A percentile compares a stretch with the other conserved stretches of the same genome.
Evolutionary conservation across 1,139 yeast genomes (phyloP).

Genomic region (Taphrina betulina): DNA sequence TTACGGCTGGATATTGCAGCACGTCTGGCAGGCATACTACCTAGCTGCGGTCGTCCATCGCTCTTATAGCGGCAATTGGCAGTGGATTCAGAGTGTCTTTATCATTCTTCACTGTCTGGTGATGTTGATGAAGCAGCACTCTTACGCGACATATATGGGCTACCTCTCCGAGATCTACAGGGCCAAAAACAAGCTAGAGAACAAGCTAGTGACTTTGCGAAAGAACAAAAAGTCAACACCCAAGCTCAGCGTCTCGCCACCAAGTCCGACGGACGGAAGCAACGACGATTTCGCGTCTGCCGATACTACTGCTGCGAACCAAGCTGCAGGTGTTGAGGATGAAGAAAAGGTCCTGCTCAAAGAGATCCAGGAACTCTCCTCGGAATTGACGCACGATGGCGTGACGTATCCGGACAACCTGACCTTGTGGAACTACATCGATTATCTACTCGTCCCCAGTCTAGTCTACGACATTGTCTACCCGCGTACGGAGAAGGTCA

Average conservation of each 20-base stretch:
- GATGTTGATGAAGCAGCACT: slow-evolving; percentile 87
- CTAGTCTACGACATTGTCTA: slow-evolving; percentile 56
- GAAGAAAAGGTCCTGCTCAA: slow-evolving; percentile 40
- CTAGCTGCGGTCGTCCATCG: slow-evolving; percentile 26
- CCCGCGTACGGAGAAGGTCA: slow-evolving; percentile 68
- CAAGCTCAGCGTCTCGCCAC: slow-evolving; percentile 4
- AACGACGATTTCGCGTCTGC: neutral
- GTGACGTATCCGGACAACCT: slow-evolving; percentile 68
- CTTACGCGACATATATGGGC: slow-evolving; percentile 85
- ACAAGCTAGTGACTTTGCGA: slow-evolving; percentile 26
- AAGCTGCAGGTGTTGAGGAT: slow-evolving; percentile 22
- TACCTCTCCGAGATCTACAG: slow-evolving; percentile 66
- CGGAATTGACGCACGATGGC: slow-evolving; percentile 52
- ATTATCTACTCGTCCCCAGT: slow-evolving; percentile 35
- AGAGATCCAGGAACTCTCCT: slow-evolving; percentile 61
- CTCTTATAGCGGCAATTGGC: slow-evolving; percentile 33
- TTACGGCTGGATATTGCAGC: slow-evolving; percentile 55
- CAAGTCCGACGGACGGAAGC: slow-evolving; percentile 4
- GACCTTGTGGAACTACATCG: slow-evolving; percentile 45
- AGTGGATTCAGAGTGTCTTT: slow-evolving; percentile 84
- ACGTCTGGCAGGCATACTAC: slow-evolving; percentile 49
- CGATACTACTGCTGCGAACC: neutral
- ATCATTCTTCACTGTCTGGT: slow-evolving; percentile 80
- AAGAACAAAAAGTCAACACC: neutral
- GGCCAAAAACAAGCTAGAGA: slow-evolving; percentile 35